These are phyloP conservation scores for Phytopythium vexans DNA, from an alignment of 352 stramenopile species.

Conservation along the genomic window DNA sequence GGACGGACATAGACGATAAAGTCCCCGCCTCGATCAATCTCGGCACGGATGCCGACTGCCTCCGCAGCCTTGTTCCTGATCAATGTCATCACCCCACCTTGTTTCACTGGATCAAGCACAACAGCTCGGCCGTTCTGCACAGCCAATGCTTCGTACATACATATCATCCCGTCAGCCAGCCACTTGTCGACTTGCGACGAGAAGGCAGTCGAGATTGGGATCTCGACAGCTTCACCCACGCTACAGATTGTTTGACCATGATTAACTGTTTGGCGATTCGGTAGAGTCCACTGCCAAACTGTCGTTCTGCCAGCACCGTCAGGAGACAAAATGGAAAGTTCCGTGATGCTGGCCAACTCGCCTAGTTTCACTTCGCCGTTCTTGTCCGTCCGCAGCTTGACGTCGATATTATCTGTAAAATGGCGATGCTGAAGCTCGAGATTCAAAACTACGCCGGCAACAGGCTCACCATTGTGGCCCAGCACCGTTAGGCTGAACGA, in stretches of 20 bases:
- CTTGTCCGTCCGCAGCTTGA: conserved; percentile 23
- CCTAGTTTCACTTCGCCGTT: conserved; percentile 40
- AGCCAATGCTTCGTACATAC: conserved; percentile 27
- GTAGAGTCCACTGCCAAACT: conserved; percentile 39
- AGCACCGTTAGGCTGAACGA: conserved; percentile 32
- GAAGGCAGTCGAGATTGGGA: conserved; percentile 30
- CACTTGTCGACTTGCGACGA: conserved; percentile 22
- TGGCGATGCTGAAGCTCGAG: conserved; percentile 28
- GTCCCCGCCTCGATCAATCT: conserved; percentile 17
- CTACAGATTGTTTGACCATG: too few relatives aligned
- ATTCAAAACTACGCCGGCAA: conserved; percentile 19
- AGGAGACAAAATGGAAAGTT: conserved; percentile 14
- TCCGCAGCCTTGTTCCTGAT: conserved; percentile 16
- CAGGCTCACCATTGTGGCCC: conserved; percentile 50
- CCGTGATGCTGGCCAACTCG: conserved; percentile 15
- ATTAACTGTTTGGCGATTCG: conserved; percentile 35
- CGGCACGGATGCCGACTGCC: conserved; percentile 18
- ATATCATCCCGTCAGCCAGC: conserved; percentile 19
- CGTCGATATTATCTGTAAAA: conserved; percentile 10
- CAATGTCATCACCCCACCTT: conserved; percentile 10
- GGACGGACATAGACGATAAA: conserved; percentile 34
- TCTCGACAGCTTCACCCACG: conserved; percentile 23
- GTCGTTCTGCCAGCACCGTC: background rate
- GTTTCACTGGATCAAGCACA: conserved; percentile 20
- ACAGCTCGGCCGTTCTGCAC: background rate